Conservation (phyloP, 768 basidiomycete species). For the Xerocomellus intermedius region DNA sequence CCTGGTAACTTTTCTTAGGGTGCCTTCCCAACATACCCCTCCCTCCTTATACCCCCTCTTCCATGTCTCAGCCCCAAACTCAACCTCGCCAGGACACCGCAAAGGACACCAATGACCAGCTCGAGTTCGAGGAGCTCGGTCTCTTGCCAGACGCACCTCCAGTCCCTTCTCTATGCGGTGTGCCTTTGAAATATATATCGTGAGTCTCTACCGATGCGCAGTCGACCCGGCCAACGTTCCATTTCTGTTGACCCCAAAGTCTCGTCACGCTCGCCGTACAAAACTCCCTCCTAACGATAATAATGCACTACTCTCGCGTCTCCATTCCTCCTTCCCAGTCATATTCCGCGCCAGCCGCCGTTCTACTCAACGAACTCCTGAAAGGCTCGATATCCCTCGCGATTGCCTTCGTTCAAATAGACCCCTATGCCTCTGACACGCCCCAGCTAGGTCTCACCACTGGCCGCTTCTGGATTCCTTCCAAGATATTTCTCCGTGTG, state of each 20-base stretch:
- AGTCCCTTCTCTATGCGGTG: constrained; percentile 59
- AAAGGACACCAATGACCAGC: constrained; percentile 36
- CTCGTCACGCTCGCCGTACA: constrained; percentile 86
- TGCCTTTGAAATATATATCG: constrained; percentile 82
- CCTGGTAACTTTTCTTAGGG: neutral
- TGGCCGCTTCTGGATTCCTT: constrained; percentile 38
- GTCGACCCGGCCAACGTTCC: constrained; percentile 1
- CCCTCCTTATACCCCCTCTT: constrained; percentile 26
- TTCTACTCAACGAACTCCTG: constrained; percentile 90
- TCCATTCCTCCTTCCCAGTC: constrained; percentile 69
- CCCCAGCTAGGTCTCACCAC: constrained; percentile 31
- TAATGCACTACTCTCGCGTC: constrained; percentile 96
- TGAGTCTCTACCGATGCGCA: constrained; percentile 29
- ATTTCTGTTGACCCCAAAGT: constrained; percentile 35
- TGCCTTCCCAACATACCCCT: constrained; percentile 7
- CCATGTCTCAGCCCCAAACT: constrained; percentile 22
- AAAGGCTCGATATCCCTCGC: constrained; percentile 86
- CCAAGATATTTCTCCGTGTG: constrained; percentile 44
- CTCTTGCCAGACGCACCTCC: constrained; percentile 38
- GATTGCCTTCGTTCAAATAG: constrained; percentile 74
- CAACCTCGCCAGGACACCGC: constrained; percentile 19
- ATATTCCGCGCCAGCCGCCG: constrained; percentile 93
- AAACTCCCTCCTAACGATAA: constrained; percentile 86
- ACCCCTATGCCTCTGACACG: constrained; percentile 34
- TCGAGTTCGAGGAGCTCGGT: constrained; percentile 46